Evolutionary conservation across 257 asterid genomes (phyloP).

Genomic region (Nicotiana attenuata): DNA sequence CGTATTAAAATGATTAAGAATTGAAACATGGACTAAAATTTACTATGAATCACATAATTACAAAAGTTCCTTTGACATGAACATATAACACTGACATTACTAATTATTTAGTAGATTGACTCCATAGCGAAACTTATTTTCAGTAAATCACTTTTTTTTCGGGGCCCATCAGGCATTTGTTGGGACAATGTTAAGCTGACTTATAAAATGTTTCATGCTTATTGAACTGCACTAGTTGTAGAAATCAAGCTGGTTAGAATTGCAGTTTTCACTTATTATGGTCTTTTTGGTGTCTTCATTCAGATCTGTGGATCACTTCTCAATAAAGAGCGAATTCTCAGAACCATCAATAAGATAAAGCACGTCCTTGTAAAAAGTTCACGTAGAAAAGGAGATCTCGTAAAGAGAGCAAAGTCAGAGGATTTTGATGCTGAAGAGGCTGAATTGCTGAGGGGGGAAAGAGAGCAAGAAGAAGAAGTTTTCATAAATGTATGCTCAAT

Average conservation of each 20-base stretch:
- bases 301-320: conserved; percentile 58
- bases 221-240: too few species aligned
- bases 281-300: background rate
- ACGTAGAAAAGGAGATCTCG: conserved; percentile 69
- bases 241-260: too few species aligned
- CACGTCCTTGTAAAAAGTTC: conserved; percentile 68
- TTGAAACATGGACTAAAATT: too few species aligned
- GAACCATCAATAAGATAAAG: conserved; percentile 80
- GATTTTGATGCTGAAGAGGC: too few species aligned
- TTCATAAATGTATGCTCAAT: too few species aligned
- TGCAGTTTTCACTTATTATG: too few species aligned
- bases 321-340: conserved; percentile 75
- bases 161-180: too few species aligned
- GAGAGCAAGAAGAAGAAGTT: conserved; percentile 45
- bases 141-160: background rate
- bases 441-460: conserved; percentile 25
- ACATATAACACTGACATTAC: background rate
- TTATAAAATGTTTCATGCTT: background rate
- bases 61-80: background rate
- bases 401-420: conserved; percentile 27
- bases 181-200: background rate
- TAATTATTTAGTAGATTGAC: background rate
- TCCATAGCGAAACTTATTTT: background rate
- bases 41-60: background rate
- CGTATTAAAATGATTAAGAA: too few species aligned